phyloP scores from a whole-genome alignment of 1,284 basidiomycete genomes.

The Tilletiaria anomala region DNA sequence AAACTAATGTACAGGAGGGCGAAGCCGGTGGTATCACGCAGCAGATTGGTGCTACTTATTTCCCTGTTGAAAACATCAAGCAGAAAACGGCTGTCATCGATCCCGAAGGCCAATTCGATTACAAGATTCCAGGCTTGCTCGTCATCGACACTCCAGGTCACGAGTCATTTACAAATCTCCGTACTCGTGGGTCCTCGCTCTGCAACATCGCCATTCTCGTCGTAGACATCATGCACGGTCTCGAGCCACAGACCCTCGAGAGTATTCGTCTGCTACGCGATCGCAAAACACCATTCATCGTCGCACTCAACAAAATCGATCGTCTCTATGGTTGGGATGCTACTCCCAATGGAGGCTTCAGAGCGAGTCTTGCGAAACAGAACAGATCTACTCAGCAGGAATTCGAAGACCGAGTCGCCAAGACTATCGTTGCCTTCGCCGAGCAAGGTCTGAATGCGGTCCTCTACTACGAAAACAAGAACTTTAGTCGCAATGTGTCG shows the following conservation, averaged over 20 bases:
- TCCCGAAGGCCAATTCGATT: slow-evolving; percentile 68
- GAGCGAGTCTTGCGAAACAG: slow-evolving; percentile 79
- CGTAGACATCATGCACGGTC: slow-evolving; percentile 97
- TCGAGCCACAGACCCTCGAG: slow-evolving; percentile 94
- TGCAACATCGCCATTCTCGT: slow-evolving; percentile 99
- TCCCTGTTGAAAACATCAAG: slow-evolving; percentile 91
- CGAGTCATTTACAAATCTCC: slow-evolving; percentile 97
- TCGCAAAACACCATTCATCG: slow-evolving; percentile 96
- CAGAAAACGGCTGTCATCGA: slow-evolving; percentile 84
- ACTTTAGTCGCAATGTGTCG: slow-evolving; percentile 81
- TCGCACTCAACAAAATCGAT: slow-evolving; percentile 99
- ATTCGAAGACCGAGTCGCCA: slow-evolving; percentile 75
- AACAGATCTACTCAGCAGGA: slow-evolving; percentile 66
- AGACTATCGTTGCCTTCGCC: slow-evolving; percentile 81
- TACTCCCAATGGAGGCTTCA: slow-evolving; percentile 81
- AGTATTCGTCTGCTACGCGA: slow-evolving; percentile 83
- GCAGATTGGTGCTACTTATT: slow-evolving; percentile 99
- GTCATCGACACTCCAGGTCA: slow-evolving; percentile 98
- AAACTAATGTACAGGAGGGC: slow-evolving; percentile 98
- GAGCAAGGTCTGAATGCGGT: slow-evolving; percentile 94
- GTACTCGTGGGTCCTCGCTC: slow-evolving; percentile 85
- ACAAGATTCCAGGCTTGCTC: slow-evolving; percentile 91
- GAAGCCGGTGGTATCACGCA: slow-evolving; percentile 99
- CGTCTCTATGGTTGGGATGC: slow-evolving; percentile 91
- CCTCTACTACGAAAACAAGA: slow-evolving; percentile 96